Conservation (phyloP, 2,329 filamentous ascomycete genomes). For the Gaeumannomyces tritici region DNA sequence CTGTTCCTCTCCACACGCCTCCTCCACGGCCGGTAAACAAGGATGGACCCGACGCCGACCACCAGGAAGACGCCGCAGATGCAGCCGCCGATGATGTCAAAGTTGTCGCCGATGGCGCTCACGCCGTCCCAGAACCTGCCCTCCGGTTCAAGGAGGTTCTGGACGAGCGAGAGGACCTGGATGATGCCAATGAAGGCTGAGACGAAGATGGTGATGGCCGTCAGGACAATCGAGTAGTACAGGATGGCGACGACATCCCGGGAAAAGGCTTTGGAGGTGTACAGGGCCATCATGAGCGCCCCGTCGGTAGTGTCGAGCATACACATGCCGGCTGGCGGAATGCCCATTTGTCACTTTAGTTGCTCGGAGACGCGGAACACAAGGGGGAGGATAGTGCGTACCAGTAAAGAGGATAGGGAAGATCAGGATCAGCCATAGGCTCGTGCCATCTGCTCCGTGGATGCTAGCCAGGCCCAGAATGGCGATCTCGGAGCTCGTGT, state of each 20-base stretch:
- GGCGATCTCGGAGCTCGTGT: slow-evolving; percentile 90
- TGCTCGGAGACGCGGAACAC: background rate
- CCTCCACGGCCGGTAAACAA: slow-evolving; percentile 75
- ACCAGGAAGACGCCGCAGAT: slow-evolving; percentile 82
- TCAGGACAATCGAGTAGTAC: slow-evolving; percentile 88
- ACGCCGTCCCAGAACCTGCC: slow-evolving; percentile 91
- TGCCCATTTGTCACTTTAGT: background rate
- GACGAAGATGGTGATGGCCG: slow-evolving; percentile 71
- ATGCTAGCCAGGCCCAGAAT: slow-evolving; percentile 84
- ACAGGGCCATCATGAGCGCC: slow-evolving; percentile 89
- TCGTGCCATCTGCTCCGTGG: slow-evolving; percentile 75
- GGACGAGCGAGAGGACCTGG: slow-evolving; percentile 69
- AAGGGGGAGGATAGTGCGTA: slow-evolving; percentile 22
- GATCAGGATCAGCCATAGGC: slow-evolving; percentile 87
- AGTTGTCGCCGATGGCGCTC: slow-evolving; percentile 64
- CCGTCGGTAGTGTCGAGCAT: slow-evolving; percentile 87
- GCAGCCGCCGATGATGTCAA: slow-evolving; percentile 74
- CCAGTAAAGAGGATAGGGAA: slow-evolving; percentile 85
- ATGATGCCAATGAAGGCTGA: slow-evolving; percentile 79
- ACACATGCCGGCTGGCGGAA: slow-evolving; percentile 71
- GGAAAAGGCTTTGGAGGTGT: slow-evolving; percentile 70
- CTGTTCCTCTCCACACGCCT: slow-evolving; percentile 3
- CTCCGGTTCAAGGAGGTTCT: slow-evolving; percentile 63
- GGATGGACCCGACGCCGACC: slow-evolving; percentile 62
- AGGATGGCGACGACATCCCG: slow-evolving; percentile 80